phyloP scores from a whole-genome alignment of 2,329 filamentous ascomycete species.

The Hypoxylon sp. region DNA sequence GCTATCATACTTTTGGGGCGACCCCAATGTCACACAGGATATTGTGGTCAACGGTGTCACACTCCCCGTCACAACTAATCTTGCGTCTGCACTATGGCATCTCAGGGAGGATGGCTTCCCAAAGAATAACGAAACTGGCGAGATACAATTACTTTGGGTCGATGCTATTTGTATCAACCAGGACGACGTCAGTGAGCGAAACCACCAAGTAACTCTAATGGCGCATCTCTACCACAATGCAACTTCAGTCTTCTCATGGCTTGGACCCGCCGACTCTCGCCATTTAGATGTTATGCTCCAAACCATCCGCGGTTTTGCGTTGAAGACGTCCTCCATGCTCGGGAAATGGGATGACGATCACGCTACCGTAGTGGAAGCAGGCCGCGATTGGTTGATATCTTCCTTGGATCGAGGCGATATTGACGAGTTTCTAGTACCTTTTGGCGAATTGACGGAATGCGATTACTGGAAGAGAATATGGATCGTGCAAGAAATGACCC shows the following conservation, averaged over 20 bases:
- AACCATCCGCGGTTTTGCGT: neutral
- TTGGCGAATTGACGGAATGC: no score
- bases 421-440: no score
- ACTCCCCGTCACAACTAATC: constrained; percentile 4
- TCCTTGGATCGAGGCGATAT: no score
- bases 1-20: constrained; percentile 24
- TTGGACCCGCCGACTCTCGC: neutral
- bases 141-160: constrained; percentile 5
- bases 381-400: no score
- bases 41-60: constrained; percentile 9
- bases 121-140: neutral
- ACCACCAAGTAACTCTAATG: neutral
- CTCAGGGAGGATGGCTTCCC: constrained; percentile 2
- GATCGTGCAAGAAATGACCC: constrained; percentile 17
- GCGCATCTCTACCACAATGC: neutral
- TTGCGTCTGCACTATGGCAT: constrained; percentile 10
- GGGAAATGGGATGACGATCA: neutral
- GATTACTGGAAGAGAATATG: constrained; percentile 8
- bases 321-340: neutral
- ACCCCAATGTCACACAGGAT: neutral
- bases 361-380: no score
- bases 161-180: constrained; percentile 11
- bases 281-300: neutral
- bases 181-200: neutral
- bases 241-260: neutral